These are phyloP conservation scores for Picea glauca DNA, from an alignment of 75 land plant genomes.

Conservation along the genomic window DNA sequence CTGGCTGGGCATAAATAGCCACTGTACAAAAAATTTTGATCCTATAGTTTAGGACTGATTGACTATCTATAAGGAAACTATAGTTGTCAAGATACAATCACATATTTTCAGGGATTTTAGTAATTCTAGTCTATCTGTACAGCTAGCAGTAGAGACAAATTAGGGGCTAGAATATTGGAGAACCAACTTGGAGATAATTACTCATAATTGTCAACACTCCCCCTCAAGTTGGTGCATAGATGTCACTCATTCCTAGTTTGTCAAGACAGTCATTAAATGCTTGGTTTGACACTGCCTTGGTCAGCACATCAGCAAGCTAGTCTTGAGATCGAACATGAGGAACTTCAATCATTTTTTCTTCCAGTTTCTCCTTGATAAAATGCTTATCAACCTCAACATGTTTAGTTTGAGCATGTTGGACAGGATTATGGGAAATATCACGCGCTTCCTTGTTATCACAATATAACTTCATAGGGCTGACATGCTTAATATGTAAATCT, in stretches of 20 bases:
- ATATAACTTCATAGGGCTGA: background rate
- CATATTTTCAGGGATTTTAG: too few species aligned
- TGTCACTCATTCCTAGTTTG: background rate
- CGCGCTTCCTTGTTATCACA: background rate
- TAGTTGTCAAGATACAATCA: too few species aligned
- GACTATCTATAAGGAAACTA: too few species aligned
- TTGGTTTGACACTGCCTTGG: background rate
- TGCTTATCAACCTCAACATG: background rate
- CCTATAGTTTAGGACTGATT: too few species aligned
- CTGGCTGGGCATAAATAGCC: too few species aligned
- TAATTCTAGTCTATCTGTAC: too few species aligned
- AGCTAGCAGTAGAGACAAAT: too few species aligned
- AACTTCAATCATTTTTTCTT: background rate
- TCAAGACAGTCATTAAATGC: background rate
- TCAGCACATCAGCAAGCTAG: background rate
- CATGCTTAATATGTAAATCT: background rate
- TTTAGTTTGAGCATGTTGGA: slow-evolving; percentile 1
- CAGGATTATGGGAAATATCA: slow-evolving; percentile 5
- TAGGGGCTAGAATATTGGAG: background rate
- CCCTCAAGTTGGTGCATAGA: slow-evolving; percentile 1
- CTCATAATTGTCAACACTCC: background rate
- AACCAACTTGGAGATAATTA: background rate
- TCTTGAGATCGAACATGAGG: background rate
- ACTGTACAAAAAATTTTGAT: too few species aligned
- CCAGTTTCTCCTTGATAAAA: background rate